Conservation (phyloP, 208 protist genomes). For the Acanthamoeba healyi region DNA sequence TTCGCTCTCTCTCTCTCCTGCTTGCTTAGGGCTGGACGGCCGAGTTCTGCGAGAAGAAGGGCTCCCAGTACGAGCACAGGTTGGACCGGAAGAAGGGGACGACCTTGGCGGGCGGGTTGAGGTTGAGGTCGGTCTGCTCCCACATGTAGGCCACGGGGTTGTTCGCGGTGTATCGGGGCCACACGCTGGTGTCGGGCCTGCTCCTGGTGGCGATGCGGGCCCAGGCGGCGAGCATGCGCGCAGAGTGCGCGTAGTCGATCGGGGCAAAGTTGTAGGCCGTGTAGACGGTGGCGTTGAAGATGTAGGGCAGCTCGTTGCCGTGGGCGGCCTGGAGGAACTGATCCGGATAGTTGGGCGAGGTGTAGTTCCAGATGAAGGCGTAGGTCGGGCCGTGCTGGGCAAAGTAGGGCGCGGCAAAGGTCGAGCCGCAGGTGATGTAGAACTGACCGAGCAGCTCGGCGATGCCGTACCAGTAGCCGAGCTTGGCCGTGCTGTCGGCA, state of each 20-base stretch:
- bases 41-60: background rate
- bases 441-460: background rate
- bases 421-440: background rate
- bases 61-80: background rate
- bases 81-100: background rate
- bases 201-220: slow-evolving; percentile 39
- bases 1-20: too few relatives aligned
- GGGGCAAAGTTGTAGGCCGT: background rate
- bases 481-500: background rate
- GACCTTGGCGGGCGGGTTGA: background rate
- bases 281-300: too few relatives aligned
- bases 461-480: background rate
- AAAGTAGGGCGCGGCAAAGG: background rate
- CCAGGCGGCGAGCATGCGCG: slow-evolving; percentile 71
- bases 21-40: background rate
- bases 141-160: background rate
- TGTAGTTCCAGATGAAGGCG: background rate
- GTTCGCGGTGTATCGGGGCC: background rate
- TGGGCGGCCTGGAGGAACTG: background rate
- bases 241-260: background rate
- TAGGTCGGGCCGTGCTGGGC: background rate
- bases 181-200: slow-evolving; percentile 1
- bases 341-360: background rate
- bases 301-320: too few relatives aligned
- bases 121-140: background rate